A percentile compares a stretch with the other conserved stretches of the same genome.
phyloP scores from a whole-genome alignment of 2,329 filamentous ascomycete species.

The Laburnicola sp. region DNA sequence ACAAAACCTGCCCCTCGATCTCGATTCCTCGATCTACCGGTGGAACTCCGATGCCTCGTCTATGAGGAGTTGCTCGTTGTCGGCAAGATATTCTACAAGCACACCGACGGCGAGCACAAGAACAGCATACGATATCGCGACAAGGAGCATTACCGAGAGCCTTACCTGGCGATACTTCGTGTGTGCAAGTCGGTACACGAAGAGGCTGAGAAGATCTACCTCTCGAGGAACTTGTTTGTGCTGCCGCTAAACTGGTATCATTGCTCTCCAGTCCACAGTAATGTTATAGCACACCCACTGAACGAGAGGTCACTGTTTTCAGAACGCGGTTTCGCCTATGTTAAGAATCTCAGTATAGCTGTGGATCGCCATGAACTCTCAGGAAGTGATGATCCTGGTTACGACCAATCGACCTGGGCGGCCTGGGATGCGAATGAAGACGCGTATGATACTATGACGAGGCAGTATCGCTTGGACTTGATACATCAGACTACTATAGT shows the following conservation, averaged over 20 bases:
- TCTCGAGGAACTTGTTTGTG: slow-evolving; percentile 20
- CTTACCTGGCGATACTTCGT: slow-evolving; percentile 15
- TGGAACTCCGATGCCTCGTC: slow-evolving; percentile 16
- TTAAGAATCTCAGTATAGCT: neutral
- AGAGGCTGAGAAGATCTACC: slow-evolving; percentile 21
- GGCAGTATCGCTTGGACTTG: neutral
- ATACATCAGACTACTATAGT: neutral
- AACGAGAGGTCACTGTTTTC: neutral
- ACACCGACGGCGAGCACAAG: neutral
- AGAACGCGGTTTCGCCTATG: neutral
- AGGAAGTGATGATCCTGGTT: neutral
- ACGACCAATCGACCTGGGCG: neutral
- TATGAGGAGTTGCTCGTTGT: slow-evolving; percentile 21
- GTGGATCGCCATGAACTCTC: neutral
- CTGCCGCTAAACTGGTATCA: slow-evolving; percentile 12
- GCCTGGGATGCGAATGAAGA: no score
- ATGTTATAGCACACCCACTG: no score
- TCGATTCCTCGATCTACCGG: slow-evolving; percentile 27
- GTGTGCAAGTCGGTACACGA: slow-evolving; percentile 16
- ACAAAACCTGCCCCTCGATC: neutral
- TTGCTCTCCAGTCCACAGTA: neutral
- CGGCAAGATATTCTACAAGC: slow-evolving; percentile 19
- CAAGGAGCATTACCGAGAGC: slow-evolving; percentile 7
- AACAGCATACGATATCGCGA: slow-evolving; percentile 8
- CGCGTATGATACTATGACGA: neutral